Evolutionary conservation across 2,329 filamentous ascomycete species (phyloP).

Genomic region (Sordariomycetes sp.): DNA sequence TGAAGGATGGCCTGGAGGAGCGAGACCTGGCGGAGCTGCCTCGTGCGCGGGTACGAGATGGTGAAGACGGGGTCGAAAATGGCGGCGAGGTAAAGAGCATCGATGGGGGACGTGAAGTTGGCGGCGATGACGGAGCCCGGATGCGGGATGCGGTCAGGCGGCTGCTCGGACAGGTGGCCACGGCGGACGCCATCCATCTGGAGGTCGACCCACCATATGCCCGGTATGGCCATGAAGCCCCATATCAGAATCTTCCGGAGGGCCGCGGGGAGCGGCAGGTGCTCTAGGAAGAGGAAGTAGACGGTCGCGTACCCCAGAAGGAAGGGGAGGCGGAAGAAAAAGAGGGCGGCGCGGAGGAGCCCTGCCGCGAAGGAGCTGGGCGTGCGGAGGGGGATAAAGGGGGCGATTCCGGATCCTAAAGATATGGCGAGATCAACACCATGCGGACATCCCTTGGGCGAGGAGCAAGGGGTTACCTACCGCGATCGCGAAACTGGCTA

Average conservation of each 20-base stretch:
- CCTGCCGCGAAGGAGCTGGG: constrained; percentile 49
- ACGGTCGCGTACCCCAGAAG: constrained; percentile 52
- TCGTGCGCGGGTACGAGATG: constrained; percentile 61
- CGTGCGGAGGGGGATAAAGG: constrained; percentile 74
- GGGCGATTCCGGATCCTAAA: constrained; percentile 84
- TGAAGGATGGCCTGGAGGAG: constrained; percentile 63
- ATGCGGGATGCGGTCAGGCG: constrained; percentile 60
- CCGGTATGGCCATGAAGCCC: constrained; percentile 75
- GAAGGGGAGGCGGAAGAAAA: constrained; percentile 67
- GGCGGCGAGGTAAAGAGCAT: constrained; percentile 84
- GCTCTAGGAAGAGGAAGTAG: constrained; percentile 75
- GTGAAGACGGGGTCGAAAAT: constrained; percentile 97
- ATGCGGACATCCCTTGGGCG: background rate
- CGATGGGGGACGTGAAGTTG: constrained; percentile 84
- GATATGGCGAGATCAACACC: background rate
- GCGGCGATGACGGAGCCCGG: constrained; percentile 74
- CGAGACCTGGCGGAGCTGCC: constrained; percentile 62
- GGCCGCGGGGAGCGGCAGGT: constrained; percentile 51
- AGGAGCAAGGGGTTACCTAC: constrained; percentile 25
- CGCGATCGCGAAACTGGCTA: constrained; percentile 83
- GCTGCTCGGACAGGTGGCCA: constrained; percentile 69
- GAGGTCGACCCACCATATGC: constrained; percentile 98
- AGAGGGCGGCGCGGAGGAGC: constrained; percentile 57
- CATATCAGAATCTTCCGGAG: constrained; percentile 76
- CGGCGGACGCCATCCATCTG: constrained; percentile 94